These are phyloP conservation scores for Crucihimalaya himalaica DNA, from an alignment of 345 rosid genomes.

Conservation along the genomic window DNA sequence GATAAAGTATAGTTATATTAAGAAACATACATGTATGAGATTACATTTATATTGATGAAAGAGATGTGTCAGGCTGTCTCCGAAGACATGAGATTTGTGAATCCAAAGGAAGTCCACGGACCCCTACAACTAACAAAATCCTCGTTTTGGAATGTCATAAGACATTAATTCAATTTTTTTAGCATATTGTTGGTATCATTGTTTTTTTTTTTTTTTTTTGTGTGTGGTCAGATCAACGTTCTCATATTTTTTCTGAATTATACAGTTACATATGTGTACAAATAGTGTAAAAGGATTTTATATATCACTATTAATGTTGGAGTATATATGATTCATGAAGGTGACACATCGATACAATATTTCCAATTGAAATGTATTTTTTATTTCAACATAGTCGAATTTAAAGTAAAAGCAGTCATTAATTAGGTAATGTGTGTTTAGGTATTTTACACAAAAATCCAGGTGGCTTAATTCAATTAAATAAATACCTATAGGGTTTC, in stretches of 20 bases:
- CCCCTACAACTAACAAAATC: conserved; percentile 30
- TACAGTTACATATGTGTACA: neutral
- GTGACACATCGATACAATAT: neutral
- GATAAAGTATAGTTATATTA: conserved; percentile 19
- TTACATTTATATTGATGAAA: conserved; percentile 21
- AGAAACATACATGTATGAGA: neutral
- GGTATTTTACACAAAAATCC: conserved; percentile 22
- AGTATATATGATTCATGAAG: neutral
- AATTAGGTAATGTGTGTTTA: conserved; percentile 19
- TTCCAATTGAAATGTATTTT: neutral
- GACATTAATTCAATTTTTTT: neutral
- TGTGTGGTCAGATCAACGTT: neutral
- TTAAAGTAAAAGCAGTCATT: conserved; percentile 19
- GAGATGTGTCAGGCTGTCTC: conserved; percentile 31
- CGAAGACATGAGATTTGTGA: conserved; percentile 23
- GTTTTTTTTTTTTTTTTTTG: neutral
- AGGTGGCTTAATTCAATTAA: conserved; percentile 25
- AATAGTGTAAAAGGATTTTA: neutral
- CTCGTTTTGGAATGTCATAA: conserved; percentile 24
- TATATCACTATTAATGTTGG: neutral
- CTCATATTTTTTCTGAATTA: neutral
- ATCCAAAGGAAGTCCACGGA: conserved; percentile 20
- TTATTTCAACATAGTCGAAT: neutral
- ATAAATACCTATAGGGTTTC: neutral
- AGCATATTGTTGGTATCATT: conserved; percentile 2